Base-by-base conservation (phyloP, 345 rosid species). In the Excoecaria cochinchinensis region DNA sequence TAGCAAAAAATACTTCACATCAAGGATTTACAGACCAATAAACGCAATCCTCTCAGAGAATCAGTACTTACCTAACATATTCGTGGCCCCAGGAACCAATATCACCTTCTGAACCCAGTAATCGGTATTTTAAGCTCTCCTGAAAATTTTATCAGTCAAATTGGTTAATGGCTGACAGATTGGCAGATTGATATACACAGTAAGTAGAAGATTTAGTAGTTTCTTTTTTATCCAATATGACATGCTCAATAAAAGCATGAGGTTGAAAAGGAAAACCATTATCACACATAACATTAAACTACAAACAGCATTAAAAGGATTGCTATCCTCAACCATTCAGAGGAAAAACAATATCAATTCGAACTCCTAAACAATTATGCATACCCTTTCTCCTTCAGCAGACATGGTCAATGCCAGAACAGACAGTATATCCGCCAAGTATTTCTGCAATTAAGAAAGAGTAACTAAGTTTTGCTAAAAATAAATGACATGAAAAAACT, bases 81-180 rank as follows among this genome's bases (percentile, higher is more conserved):
- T 92, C 97, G 72, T 96, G 98, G 50, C 97, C 99, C 98, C 97
- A 96, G 1, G 97, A 96, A 80, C 97, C 98, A 57, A 96, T 90
- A 80, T 96, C 99, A 75, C 92, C 92, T 80, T 83, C 94, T 11
- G 97, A 83, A 73, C 99, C 99, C 80, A 86, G 63, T 81, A 96
- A 84, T 85, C 97, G 87, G 85, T 88, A 96, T 69, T 85, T 86
- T 76, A 96, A 89, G 85, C 95, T 93, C 86, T 93, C 98, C 98
- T 95, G 89, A 79, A 84, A 84, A 12, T 38, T 46, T 19, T 38
- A 61, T 58, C 51, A 77, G 25, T 50, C 40, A 7, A 74, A 65
- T 21, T 24, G 6, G 5, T 31, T 60, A 25, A 47, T 22, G 47
- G 5, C 4, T 61, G 12, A 8, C 4, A 31, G 39, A 48, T 31